phyloP scores from a whole-genome alignment of 202 grass and related monocot genomes.

The Carex sylvatica region DNA sequence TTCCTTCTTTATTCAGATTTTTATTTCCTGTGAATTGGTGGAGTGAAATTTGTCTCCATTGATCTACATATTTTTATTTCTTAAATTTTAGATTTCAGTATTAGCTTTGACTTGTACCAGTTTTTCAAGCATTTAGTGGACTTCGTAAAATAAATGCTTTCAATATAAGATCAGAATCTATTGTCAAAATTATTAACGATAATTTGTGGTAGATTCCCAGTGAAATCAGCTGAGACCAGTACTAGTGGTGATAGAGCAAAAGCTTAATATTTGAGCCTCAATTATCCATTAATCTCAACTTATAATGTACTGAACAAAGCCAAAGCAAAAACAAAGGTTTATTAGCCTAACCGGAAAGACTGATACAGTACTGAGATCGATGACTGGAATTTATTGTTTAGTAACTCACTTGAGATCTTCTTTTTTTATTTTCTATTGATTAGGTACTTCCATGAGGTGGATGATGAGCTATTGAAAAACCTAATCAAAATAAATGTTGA shows the following conservation, averaged over 20 bases:
- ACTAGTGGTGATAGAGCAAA: neutral
- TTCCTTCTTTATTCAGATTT: slow-evolving; percentile 6
- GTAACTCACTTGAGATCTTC: neutral
- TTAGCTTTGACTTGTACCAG: neutral
- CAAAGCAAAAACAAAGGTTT: neutral
- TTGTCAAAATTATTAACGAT: neutral
- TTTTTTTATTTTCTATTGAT: neutral
- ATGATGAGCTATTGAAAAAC: slow-evolving; percentile 64
- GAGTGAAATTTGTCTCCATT: neutral
- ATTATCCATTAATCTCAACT: neutral
- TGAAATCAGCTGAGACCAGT: neutral
- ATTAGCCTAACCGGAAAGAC: neutral
- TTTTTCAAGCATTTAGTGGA: neutral
- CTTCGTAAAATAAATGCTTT: neutral
- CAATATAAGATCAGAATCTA: neutral
- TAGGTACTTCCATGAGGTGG: slow-evolving; percentile 92
- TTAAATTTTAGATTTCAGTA: neutral
- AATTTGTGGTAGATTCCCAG: neutral
- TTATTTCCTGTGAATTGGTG: neutral
- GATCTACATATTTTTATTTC: neutral
- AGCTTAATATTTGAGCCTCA: neutral
- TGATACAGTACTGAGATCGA: neutral
- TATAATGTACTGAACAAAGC: neutral
- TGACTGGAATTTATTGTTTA: neutral
- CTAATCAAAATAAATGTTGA: slow-evolving; percentile 85